Conservation (phyloP, 495 filamentous ascomycete species). For the Evansstolkia leycettana region DNA sequence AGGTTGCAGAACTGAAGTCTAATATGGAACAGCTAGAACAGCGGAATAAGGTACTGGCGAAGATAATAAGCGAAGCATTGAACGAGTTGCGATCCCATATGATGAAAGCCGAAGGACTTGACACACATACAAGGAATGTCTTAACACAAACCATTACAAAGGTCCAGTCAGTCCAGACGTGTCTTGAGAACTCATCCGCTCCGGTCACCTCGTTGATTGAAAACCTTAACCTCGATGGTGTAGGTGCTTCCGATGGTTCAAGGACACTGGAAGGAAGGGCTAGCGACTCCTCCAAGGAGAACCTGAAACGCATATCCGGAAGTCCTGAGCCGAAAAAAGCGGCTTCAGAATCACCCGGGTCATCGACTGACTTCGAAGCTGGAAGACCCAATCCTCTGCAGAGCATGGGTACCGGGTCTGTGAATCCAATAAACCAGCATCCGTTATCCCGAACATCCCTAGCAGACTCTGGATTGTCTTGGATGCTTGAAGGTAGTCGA, state of each 20-base stretch:
- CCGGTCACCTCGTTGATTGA: conserved; percentile 21
- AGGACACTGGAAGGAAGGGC: too few relatives aligned
- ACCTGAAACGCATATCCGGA: not conserved
- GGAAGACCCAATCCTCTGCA: not conserved
- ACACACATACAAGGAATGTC: conserved; percentile 14
- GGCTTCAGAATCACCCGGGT: not conserved
- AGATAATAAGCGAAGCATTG: conserved; percentile 59
- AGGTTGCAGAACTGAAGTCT: conserved; percentile 12
- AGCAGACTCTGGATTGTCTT: conserved; percentile 80
- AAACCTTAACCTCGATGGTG: too few relatives aligned
- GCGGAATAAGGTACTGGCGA: conserved; percentile 61
- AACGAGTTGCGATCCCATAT: conserved; percentile 44
- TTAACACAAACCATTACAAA: conserved; percentile 48
- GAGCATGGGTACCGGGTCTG: not conserved
- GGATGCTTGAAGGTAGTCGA: conserved; percentile 70
- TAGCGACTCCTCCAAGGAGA: conserved; percentile 4
- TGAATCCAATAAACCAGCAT: conserved; percentile 4
- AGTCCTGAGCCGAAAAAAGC: too few relatives aligned
- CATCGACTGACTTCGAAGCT: not conserved
- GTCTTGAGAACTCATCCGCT: conserved; percentile 54
- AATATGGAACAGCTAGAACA: conserved; percentile 43
- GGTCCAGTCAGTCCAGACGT: conserved; percentile 67
- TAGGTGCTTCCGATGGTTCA: too few relatives aligned
- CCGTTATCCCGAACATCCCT: conserved; percentile 25
- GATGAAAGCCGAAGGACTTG: conserved; percentile 38